Base-by-base conservation (phyloP, 2,329 filamentous ascomycete genomes). In the Pseudopithomyces chartarum region DNA sequence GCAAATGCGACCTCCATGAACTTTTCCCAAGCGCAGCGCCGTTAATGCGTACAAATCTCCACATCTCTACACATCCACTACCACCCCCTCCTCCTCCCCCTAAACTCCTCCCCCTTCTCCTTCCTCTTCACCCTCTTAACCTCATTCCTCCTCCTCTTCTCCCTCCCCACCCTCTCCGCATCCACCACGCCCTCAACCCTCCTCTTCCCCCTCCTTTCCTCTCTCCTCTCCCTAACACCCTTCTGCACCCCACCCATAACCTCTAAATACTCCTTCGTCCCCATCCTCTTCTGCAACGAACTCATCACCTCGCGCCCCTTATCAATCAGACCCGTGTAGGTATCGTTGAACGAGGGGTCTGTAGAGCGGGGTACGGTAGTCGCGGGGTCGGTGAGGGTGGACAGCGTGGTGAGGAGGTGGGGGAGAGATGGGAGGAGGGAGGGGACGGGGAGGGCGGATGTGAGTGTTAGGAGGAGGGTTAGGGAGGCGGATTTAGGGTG, bases 131-230 rank as follows among this genome's bases (percentile, higher is more conserved):
- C 62, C 61, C 62, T 70, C 56, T 61, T 58, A 19, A 63, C 86
- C 77, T 91, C 88, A 68, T 82, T 78, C 0, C 89, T 88, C 74
- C 86, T 90, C 73, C 87, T 88, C 82, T 91, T 95, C 73, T 89
- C 89, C 79, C 88, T 92, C 15, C 65, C 68, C 54, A 63, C 65
- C 82, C 95, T 95, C 80, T 88, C 94, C 1, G 95, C 95, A 69
- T 90, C 86, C 48, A 85, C 85, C 22, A 99, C 87, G 11, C 91
- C 91, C 73, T 96, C 93, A 62, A 98, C 91, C 77, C 91, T 91
- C 68, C 95, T 85, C 85, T 99, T 99, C 61, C 84, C 86, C 52
- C 89, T 86, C 62, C 96, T 82, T 68, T 87, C 85, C 71, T 91
- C 86, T 63, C 95, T 83, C 68, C 89, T 86, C 62, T 84, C 83